A percentile compares a stretch with the other conserved stretches of the same genome.
Evolutionary conservation across 1,139 yeast genomes (phyloP).

Genomic region (Candida sojae): DNA sequence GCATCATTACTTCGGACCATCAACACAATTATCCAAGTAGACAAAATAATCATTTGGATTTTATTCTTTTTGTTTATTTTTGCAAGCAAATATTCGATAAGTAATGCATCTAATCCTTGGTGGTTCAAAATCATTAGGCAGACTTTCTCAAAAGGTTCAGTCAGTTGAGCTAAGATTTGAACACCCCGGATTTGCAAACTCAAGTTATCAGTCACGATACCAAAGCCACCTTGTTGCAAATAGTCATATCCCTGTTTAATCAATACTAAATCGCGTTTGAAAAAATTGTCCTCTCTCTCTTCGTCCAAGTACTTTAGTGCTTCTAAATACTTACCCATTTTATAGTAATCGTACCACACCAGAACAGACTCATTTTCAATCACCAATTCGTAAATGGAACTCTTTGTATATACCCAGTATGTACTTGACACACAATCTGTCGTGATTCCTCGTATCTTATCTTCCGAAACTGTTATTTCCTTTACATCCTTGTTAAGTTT

Average conservation of each 20-base stretch:
- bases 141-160: conserved; percentile 71
- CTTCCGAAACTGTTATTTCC: conserved; percentile 21
- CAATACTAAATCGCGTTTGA: conserved; percentile 55
- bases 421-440: conserved; percentile 53
- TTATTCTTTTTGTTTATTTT: conserved; percentile 45
- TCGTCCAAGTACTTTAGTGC: conserved; percentile 55
- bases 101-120: conserved; percentile 28
- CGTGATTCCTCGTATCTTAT: conserved; percentile 54
- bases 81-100: conserved; percentile 57
- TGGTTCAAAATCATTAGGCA: conserved; percentile 61
- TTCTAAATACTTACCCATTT: conserved; percentile 61
- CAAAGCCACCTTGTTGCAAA: conserved; percentile 47
- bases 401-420: conserved; percentile 20
- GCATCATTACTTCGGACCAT: conserved; percentile 23
- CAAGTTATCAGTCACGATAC: conserved; percentile 26
- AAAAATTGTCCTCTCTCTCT: conserved; percentile 27
- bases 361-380: conserved; percentile 69
- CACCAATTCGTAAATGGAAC: conserved; percentile 48
- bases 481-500: conserved; percentile 21
- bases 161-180: conserved; percentile 57
- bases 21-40: conserved; percentile 82
- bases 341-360: conserved; percentile 74
- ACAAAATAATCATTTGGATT: conserved; percentile 63
- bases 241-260: conserved; percentile 64
- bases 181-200: conserved; percentile 57